A percentile compares a stretch with the other conserved stretches of the same genome.
These are phyloP conservation scores for Rosellinia necatrix DNA, from an alignment of 2,329 filamentous ascomycete species.

Conservation along the genomic window DNA sequence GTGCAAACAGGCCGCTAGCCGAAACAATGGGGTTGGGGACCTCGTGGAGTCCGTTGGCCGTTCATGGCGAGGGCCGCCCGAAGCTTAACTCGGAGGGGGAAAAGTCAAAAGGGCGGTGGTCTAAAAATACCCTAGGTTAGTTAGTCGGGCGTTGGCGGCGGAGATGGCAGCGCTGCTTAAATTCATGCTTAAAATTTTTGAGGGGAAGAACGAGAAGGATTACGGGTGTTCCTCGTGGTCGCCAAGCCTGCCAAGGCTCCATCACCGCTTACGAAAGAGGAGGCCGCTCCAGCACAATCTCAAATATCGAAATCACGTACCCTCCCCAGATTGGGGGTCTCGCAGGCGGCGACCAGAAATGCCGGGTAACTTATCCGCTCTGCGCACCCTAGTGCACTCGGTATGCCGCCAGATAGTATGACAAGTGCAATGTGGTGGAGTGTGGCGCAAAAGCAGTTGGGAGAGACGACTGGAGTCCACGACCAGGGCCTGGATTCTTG, in stretches of 20 bases:
- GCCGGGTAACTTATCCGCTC: conserved; percentile 17
- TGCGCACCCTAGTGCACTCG: not conserved
- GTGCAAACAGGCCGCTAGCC: conserved; percentile 13
- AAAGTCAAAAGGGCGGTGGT: conserved; percentile 16
- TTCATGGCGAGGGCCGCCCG: conserved; percentile 22
- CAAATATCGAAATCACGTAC: conserved; percentile 21
- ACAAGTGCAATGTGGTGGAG: conserved; percentile 12
- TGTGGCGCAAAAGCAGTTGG: not conserved
- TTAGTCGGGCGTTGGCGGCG: conserved; percentile 11
- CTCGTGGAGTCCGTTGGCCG: conserved; percentile 5
- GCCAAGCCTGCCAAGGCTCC: conserved; percentile 35
- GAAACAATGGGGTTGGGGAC: conserved; percentile 11
- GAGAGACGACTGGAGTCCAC: not conserved
- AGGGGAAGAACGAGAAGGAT: conserved; percentile 22
- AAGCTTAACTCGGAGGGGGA: conserved; percentile 19
- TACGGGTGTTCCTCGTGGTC: conserved; percentile 34
- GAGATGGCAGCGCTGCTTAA: conserved; percentile 34
- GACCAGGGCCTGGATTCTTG: conserved; percentile 10
- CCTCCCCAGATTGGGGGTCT: conserved; percentile 16
- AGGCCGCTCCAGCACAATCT: conserved; percentile 16
- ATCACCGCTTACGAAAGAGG: conserved; percentile 18
- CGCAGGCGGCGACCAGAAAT: not conserved
- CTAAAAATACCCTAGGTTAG: conserved; percentile 29
- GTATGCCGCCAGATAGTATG: conserved; percentile 3
- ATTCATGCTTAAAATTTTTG: conserved; percentile 41